Evolutionary conservation across 345 rosid species (phyloP), one percentile per base, ranked within the genome.

Genomic region (Lumnitzera racemosa): DNA sequence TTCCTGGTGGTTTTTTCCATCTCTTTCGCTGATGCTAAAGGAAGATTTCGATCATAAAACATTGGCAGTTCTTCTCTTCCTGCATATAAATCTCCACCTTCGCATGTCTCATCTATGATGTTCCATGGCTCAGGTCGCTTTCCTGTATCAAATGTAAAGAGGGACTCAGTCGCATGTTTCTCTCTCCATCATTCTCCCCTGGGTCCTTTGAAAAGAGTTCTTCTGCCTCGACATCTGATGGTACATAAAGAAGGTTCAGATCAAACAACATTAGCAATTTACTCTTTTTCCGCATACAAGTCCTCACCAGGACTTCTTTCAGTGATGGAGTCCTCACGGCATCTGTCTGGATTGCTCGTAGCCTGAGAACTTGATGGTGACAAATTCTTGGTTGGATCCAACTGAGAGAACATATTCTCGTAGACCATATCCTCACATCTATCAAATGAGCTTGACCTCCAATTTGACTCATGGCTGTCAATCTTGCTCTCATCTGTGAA

Each of bases 231-330:
- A 51, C 59, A 61, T 75, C 86, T 41, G 67, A 59, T 64, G 78
- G 68, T 62, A 76, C 71, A 55, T 69, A 79, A 47, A 84, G 78
- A 47, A 80, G 49, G 48, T 82, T 87, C 69, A 87, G 69, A 68
- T 84, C 83, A 13, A 84, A 74, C 67, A 74, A 61, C 59, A 72
- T 60, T 24, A 67, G 74, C 41, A 49, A 48, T 57, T 74, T 79
- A 61, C 46, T 65, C 53, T 58, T 71, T 20, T 52, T 29, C 72
- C 0, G 55, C 59, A 62, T 74, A 76, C 50, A 52, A 63, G 68
- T 75, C 75, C 17, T 50, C 41, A 25, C 13, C 68, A 48, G 29
- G 23, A 53, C 15, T 43, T 46, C 31, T 65, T 17, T 63, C 72
- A 11, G 51, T 51, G 16, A 51, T 61, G 59, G 36, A 54, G 16